A percentile compares a stretch with the other conserved stretches of the same genome.
Evolutionary conservation across 768 basidiomycete species (phyloP).

Genomic region (Phylloporus sp.): DNA sequence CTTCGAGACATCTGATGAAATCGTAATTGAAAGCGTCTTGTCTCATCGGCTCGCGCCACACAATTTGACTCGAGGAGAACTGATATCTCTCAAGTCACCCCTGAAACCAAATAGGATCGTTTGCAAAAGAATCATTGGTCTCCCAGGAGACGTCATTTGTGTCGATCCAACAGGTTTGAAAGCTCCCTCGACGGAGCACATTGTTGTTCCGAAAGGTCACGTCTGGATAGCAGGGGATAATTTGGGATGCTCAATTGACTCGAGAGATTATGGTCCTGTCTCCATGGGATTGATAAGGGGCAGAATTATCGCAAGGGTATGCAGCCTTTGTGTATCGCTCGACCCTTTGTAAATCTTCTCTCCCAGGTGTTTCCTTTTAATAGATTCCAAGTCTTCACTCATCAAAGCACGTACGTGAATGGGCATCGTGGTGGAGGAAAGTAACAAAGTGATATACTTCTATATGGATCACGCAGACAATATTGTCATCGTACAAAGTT

Average conservation of each 20-base stretch:
- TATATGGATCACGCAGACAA: not conserved
- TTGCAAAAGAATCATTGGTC: conserved; percentile 87
- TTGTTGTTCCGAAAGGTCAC: conserved; percentile 79
- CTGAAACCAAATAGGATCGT: conserved; percentile 60
- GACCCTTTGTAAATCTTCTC: conserved; percentile 1
- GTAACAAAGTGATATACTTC: not conserved
- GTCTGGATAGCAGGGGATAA: conserved; percentile 94
- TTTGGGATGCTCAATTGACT: conserved; percentile 76
- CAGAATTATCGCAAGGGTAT: conserved; percentile 61
- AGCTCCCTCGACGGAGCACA: conserved; percentile 66
- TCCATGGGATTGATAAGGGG: conserved; percentile 75
- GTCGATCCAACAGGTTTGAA: conserved; percentile 76
- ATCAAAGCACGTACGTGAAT: conserved; percentile 19
- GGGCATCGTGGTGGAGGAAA: conserved; percentile 3
- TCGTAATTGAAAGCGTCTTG: conserved; percentile 59
- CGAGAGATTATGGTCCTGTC: conserved; percentile 89
- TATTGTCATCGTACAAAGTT: conserved; percentile 60
- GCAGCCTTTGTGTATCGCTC: conserved; percentile 11
- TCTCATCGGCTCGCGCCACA: conserved; percentile 49
- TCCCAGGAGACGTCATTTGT: conserved; percentile 86
- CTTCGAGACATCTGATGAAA: conserved; percentile 53
- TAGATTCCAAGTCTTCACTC: conserved; percentile 27
- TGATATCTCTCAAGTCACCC: conserved; percentile 72
- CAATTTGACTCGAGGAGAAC: conserved; percentile 65
- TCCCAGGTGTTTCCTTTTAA: conserved; percentile 29